Percentiles rank a stretch among this genome's conserved stretches.
phyloP scores from a whole-genome alignment of 2,329 filamentous ascomycete genomes.

The Arthrobotrys pseudoclavata region DNA sequence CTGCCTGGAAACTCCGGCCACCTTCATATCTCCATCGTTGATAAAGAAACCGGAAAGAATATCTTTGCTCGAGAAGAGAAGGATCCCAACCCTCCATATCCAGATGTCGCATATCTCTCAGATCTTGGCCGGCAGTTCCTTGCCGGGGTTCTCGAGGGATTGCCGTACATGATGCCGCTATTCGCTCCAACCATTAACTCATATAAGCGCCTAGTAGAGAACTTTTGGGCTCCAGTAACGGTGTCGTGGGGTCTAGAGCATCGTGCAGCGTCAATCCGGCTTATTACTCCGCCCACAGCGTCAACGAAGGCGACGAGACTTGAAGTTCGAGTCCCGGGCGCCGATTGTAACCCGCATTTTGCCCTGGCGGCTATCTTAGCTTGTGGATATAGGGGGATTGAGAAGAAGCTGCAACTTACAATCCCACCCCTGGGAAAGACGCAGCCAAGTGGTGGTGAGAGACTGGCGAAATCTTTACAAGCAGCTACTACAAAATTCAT shows the following conservation, averaged over 20 bases:
- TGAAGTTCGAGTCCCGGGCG: slow-evolving; percentile 93
- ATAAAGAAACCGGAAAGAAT: slow-evolving; percentile 80
- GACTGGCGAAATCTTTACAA: slow-evolving; percentile 85
- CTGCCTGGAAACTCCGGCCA: slow-evolving; percentile 95
- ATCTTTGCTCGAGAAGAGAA: slow-evolving; percentile 80
- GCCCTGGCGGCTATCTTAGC: slow-evolving; percentile 89
- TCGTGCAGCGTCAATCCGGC: slow-evolving; percentile 87
- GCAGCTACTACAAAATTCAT: slow-evolving; percentile 86
- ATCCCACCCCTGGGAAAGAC: slow-evolving; percentile 87
- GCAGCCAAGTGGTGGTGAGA: slow-evolving; percentile 82
- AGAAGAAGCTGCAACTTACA: slow-evolving; percentile 88
- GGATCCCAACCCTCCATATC: slow-evolving; percentile 79
- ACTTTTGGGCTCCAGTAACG: slow-evolving; percentile 98
- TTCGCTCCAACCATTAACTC: slow-evolving; percentile 96
- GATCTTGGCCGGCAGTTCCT: slow-evolving; percentile 93
- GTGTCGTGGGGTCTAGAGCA: slow-evolving; percentile 98
- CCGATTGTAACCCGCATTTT: slow-evolving; percentile 89
- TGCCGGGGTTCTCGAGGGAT: slow-evolving; percentile 86
- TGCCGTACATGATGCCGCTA: slow-evolving; percentile 95
- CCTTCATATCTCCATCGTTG: slow-evolving; percentile 91
- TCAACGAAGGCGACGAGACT: slow-evolving; percentile 89
- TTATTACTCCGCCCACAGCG: slow-evolving; percentile 89
- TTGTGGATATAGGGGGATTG: slow-evolving; percentile 89
- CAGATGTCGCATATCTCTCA: slow-evolving; percentile 83
- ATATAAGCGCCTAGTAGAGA: slow-evolving; percentile 97